Percentiles rank a stretch among this genome's conserved stretches.
Conservation (phyloP, 2,329 filamentous ascomycete genomes). For the Lomentospora prolificans region DNA sequence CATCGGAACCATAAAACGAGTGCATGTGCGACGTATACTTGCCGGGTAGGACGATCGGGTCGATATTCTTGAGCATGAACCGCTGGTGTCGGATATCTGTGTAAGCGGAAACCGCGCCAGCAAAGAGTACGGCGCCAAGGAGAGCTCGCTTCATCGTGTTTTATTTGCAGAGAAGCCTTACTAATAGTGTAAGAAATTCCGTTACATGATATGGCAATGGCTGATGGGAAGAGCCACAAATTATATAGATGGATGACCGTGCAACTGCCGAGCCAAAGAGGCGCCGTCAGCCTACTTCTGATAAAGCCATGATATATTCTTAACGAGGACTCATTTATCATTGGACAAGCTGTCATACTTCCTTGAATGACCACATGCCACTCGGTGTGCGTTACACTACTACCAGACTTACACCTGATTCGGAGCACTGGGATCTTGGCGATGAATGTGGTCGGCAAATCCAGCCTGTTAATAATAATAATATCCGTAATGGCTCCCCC, state of each 20-base stretch:
- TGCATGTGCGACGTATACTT: conserved; percentile 24
- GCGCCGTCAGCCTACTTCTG: neutral
- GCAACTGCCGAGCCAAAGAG: neutral
- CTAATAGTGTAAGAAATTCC: neutral
- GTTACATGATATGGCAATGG: neutral
- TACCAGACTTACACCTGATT: neutral
- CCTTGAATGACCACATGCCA: neutral
- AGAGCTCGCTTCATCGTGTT: neutral
- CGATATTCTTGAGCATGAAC: conserved; percentile 24
- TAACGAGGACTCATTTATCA: too few relatives aligned
- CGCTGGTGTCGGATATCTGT: conserved; percentile 16
- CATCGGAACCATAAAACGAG: conserved; percentile 26
- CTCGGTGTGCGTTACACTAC: neutral
- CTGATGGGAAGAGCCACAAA: neutral
- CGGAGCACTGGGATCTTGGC: neutral
- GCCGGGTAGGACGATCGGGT: conserved; percentile 23
- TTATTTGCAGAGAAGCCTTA: neutral
- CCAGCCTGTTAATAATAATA: neutral
- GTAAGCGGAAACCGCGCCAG: conserved; percentile 12
- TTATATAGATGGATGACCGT: neutral
- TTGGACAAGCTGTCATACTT: too few relatives aligned
- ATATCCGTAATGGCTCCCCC: neutral
- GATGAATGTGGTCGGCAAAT: neutral
- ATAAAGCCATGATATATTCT: neutral
- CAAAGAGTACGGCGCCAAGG: neutral